Percentiles rank a stretch among this genome's conserved stretches.
phyloP scores from a whole-genome alignment of 1,139 yeast species.

The Casaregolazyma suthepensis region DNA sequence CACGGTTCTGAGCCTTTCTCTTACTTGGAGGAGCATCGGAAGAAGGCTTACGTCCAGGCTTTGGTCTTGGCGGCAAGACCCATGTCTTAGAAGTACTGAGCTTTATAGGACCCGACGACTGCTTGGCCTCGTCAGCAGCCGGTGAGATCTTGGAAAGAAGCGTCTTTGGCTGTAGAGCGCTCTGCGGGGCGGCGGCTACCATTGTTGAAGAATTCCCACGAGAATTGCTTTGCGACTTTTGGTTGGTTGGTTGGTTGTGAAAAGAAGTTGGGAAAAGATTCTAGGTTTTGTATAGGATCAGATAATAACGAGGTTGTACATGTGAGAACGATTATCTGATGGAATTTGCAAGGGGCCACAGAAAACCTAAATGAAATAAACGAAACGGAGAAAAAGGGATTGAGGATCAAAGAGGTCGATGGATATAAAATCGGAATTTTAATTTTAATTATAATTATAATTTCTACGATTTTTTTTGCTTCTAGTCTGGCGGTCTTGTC shows the following conservation, averaged over 20 bases:
- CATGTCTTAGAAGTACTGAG: constrained; percentile 70
- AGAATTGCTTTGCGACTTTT: background rate
- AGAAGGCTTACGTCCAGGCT: constrained; percentile 85
- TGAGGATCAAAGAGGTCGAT: background rate
- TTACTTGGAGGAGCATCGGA: constrained; percentile 48
- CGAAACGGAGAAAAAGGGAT: background rate
- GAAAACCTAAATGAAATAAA: background rate
- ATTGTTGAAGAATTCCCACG: background rate
- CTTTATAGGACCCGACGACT: constrained; percentile 7
- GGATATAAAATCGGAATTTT: background rate
- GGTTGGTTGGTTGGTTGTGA: background rate
- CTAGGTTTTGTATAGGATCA: background rate
- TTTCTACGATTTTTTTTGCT: background rate
- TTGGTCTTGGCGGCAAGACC: constrained; percentile 88
- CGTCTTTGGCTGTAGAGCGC: constrained; percentile 10
- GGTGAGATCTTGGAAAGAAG: constrained; percentile 10
- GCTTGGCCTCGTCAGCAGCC: constrained; percentile 2
- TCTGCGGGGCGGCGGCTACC: background rate
- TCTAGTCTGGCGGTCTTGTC: background rate
- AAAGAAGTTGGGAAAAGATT: background rate
- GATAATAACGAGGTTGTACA: background rate
- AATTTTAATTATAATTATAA: no score
- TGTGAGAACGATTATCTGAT: background rate
- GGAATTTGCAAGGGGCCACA: background rate
- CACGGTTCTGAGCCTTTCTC: constrained; percentile 88